Base-by-base conservation (phyloP, 2,329 filamentous ascomycete genomes). In the Ceratocystis cubensis region DNA sequence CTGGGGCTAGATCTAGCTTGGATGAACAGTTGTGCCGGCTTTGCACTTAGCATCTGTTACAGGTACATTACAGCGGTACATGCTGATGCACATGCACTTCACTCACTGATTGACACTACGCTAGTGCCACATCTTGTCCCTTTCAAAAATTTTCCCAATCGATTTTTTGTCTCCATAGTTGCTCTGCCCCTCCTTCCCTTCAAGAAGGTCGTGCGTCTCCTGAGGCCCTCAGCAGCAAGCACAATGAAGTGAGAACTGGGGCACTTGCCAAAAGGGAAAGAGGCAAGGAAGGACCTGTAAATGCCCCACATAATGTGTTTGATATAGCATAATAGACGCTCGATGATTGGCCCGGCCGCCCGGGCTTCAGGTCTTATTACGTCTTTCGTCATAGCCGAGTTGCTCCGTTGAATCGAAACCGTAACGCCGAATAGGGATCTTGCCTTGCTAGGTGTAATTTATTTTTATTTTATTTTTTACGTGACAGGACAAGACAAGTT, bases 341-440 rank as follows among this genome's bases (percentile, higher is more conserved):
- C 41, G 22, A 56, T 68, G 67, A 68, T 68, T 68, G 67, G 67
- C 50, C 67, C 67, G 67, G 67, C 44, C 64, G 64, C 67, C 67
- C 67, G 67, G 67, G 64, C 67, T 64, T 63, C 46, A 65, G 2
- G 17, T 64, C 63, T 64, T 33, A 33, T 64, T 64, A 46, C 67
- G 64, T 65, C 62, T 66, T 68, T 68, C 67, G 67, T 68, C 67
- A 68, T 68, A 68, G 61, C 67, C 67, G 67, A 68, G 67, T 64
- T 62, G 65, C 65, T 66, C 62, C 67, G 67, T 62, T 68, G 37
- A 50, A 68, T 53, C 59, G 48, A 66, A 65, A 68, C 61, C 67
- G 67, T 68, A 68, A 68, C 67, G 67, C 67, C 67, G 67, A 68
- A 68, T 61, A 65, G 44, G 63, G 64, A 41, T 57, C 46, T 65